phyloP scores from a whole-genome alignment of 768 basidiomycete species.

The Termitomyces sp. region DNA sequence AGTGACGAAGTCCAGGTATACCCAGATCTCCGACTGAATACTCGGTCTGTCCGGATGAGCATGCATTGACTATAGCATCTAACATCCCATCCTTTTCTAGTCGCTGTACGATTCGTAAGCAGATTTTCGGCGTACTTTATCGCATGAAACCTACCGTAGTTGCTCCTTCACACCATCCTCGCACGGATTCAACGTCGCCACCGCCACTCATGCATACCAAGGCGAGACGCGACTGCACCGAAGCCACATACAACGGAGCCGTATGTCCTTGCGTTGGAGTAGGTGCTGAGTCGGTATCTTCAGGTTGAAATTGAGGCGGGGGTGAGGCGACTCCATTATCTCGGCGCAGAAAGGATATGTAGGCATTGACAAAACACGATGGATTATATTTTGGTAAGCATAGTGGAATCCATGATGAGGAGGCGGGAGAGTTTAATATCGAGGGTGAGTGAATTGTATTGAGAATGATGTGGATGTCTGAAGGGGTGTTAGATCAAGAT shows the following conservation, averaged over 20 bases:
- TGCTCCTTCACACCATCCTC: constrained; percentile 68
- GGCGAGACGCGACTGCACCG: constrained; percentile 39
- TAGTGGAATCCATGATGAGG: constrained; percentile 91
- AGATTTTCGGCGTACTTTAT: not conserved
- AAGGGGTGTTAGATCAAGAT: not conserved
- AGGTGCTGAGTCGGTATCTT: not conserved
- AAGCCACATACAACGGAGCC: not conserved
- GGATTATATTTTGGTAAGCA: constrained; percentile 95
- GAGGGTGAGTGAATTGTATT: constrained; percentile 87
- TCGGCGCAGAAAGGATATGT: constrained; percentile 65
- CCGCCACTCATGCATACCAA: constrained; percentile 79
- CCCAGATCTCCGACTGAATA: constrained; percentile 71
- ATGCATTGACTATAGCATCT: constrained; percentile 43
- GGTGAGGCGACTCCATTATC: constrained; percentile 22
- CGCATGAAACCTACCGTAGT: constrained; percentile 41
- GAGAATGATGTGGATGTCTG: constrained; percentile 88
- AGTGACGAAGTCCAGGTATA: constrained; percentile 91
- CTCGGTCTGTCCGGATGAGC: constrained; percentile 44
- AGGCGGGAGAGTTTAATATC: constrained; percentile 65
- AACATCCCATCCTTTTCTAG: constrained; percentile 54
- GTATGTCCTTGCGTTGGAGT: constrained; percentile 10
- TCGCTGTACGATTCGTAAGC: constrained; percentile 37
- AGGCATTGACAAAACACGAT: constrained; percentile 85
- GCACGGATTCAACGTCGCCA: constrained; percentile 80
- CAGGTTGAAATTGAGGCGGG: constrained; percentile 8